phyloP scores from a whole-genome alignment of 331 rosid species.

The Stylosanthes scabra region DNA sequence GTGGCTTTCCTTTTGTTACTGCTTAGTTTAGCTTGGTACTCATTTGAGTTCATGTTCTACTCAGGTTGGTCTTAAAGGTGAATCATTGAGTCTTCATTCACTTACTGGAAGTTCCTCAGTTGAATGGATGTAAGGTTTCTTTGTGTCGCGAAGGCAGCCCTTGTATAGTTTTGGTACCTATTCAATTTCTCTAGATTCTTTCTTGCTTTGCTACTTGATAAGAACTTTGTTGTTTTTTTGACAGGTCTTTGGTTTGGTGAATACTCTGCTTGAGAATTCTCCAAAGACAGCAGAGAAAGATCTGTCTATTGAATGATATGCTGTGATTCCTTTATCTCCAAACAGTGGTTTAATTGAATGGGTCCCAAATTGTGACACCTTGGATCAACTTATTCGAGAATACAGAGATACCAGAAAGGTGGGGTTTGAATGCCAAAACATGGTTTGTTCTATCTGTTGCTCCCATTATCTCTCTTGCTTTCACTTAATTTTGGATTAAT shows the following conservation, averaged over 20 bases:
- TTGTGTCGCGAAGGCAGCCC: constrained; percentile 57
- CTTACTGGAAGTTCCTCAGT: constrained; percentile 81
- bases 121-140: constrained; percentile 71
- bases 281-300: constrained; percentile 89
- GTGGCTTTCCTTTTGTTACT: constrained; percentile 27
- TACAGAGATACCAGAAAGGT: constrained; percentile 98
- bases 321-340: constrained; percentile 94
- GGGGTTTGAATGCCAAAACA: constrained; percentile 38
- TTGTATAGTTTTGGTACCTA: constrained; percentile 13
- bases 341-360: constrained; percentile 98
- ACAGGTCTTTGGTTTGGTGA: constrained; percentile 95
- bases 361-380: constrained; percentile 98
- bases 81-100: constrained; percentile 86
- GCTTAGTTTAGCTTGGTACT: constrained; percentile 39
- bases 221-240: constrained; percentile 32
- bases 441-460: constrained; percentile 12
- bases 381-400: constrained; percentile 88
- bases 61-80: constrained; percentile 94
- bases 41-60: constrained; percentile 35
- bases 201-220: constrained; percentile 21
- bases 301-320: constrained; percentile 81
- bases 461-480: constrained; percentile 9
- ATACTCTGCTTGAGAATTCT: constrained; percentile 88
- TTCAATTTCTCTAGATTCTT: constrained; percentile 7
- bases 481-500: background rate